These are phyloP conservation scores for Heliamphora pulchella DNA, from an alignment of 179 eudicot genomes.

Conservation along the genomic window DNA sequence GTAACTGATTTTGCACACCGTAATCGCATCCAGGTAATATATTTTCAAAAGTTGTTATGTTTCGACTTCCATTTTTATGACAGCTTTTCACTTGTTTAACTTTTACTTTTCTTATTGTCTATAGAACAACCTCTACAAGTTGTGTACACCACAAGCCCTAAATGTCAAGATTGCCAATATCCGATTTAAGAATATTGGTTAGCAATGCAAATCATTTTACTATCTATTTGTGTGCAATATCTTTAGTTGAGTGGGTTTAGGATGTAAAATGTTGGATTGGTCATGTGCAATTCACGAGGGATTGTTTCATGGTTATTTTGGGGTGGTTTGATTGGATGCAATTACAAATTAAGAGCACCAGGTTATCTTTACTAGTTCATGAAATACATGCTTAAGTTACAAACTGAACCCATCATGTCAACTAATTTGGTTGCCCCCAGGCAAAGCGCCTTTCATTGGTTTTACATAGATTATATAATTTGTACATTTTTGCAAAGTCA, in stretches of 20 bases:
- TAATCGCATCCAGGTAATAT: slow-evolving; percentile 75
- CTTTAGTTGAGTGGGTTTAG: background rate
- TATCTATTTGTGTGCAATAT: background rate
- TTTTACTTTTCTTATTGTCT: background rate
- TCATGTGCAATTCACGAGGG: background rate
- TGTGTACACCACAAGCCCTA: no score
- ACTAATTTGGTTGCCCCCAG: background rate
- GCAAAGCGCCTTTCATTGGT: background rate
- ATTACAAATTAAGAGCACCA: background rate
- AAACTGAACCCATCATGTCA: background rate
- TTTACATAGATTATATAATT: background rate
- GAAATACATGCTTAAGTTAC: no score
- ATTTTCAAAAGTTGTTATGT: background rate
- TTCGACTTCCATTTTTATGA: background rate
- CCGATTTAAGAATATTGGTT: background rate
- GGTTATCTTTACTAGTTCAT: no score
- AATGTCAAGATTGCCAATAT: background rate
- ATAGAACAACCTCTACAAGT: background rate
- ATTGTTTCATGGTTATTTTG: background rate
- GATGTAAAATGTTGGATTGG: background rate
- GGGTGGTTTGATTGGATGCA: background rate
- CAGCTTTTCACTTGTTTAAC: background rate
- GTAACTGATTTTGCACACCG: slow-evolving; percentile 71
- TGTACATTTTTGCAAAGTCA: background rate
- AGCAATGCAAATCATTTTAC: background rate